Percentiles rank a stretch among this genome's conserved stretches.
These are phyloP conservation scores for Curvularia sp. DNA, from an alignment of 2,329 filamentous ascomycete genomes.

Conservation along the genomic window DNA sequence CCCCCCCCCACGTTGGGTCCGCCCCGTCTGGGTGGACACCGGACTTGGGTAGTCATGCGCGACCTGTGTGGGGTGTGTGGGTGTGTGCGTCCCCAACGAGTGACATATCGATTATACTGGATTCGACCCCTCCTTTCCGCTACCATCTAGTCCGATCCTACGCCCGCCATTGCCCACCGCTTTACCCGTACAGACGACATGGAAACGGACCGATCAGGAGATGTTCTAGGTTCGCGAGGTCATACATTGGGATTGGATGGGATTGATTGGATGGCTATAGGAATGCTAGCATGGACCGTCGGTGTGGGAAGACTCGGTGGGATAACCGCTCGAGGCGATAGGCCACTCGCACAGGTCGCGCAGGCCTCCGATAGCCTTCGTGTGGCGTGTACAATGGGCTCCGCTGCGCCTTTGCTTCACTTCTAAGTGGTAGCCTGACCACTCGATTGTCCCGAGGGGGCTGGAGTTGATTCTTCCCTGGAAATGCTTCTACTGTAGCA, in stretches of 20 bases:
- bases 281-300: neutral
- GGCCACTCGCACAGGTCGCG: constrained; percentile 12
- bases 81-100: constrained; percentile 8
- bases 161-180: neutral
- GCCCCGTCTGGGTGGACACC: constrained; percentile 3
- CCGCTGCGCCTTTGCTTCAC: neutral
- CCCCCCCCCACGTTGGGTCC: neutral
- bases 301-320: neutral
- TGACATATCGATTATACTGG: constrained; percentile 14
- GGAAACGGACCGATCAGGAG: neutral
- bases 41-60: constrained; percentile 9
- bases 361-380: constrained; percentile 5
- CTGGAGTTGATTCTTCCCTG: neutral
- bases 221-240: constrained; percentile 3
- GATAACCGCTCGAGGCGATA: constrained; percentile 9
- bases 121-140: neutral
- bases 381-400: constrained; percentile 1
- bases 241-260: neutral
- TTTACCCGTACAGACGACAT: neutral
- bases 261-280: constrained; percentile 2
- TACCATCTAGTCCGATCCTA: neutral
- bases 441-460: neutral
- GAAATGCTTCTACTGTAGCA: neutral
- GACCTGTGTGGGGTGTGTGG: constrained; percentile 10
- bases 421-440: neutral